phyloP scores from a whole-genome alignment of 208 protist genomes.

The Blechomonas ayalai region DNA sequence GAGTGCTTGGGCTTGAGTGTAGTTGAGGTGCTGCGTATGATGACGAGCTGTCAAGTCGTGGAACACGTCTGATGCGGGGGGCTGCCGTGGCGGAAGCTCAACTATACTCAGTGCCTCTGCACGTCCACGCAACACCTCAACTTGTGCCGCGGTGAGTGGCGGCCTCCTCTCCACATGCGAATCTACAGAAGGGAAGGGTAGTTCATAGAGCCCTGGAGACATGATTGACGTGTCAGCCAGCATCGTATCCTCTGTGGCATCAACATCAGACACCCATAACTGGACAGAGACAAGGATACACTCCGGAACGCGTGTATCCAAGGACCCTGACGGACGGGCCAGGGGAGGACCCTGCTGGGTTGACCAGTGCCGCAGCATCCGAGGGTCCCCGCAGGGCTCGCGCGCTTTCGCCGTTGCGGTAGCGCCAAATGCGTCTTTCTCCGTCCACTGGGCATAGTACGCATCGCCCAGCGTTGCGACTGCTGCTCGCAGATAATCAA shows the following conservation, averaged over 20 bases:
- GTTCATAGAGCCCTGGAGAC: not conserved
- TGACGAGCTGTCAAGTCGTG: no score
- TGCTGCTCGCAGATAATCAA: conserved; percentile 22
- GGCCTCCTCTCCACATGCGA: no score
- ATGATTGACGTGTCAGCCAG: conserved; percentile 3
- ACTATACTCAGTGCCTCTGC: no score
- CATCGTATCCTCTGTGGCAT: conserved; percentile 6
- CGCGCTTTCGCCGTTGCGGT: conserved; percentile 2
- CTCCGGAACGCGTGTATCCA: not conserved
- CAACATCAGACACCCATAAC: conserved; percentile 33
- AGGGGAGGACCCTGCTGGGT: not conserved
- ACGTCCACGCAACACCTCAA: no score
- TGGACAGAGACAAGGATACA: conserved; percentile 29
- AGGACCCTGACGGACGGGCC: conserved; percentile 1
- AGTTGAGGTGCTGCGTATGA: no score
- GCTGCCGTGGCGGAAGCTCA: no score
- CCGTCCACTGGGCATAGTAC: conserved; percentile 33
- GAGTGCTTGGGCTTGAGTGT: no score
- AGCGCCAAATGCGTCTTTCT: conserved; percentile 5
- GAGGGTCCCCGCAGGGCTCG: not conserved
- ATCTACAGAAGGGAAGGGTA: not conserved
- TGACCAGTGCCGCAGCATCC: not conserved
- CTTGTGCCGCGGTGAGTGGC: no score
- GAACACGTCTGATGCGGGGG: no score
- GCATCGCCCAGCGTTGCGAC: conserved; percentile 9